Conservation (phyloP, 2,329 filamentous ascomycete species). For the Aspergillus ruber region DNA sequence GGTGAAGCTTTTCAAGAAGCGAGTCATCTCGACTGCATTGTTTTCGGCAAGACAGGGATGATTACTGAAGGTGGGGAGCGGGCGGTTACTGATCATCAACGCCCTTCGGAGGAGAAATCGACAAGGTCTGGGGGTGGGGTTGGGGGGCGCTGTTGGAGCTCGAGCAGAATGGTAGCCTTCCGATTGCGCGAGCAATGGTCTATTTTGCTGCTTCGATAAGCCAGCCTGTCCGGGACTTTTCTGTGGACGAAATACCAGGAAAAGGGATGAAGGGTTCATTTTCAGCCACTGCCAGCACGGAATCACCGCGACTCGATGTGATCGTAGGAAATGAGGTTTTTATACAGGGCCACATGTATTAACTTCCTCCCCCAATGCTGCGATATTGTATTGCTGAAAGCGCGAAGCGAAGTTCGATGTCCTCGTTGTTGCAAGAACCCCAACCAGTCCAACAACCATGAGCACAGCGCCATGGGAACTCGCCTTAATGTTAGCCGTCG, state of each 20-base stretch:
- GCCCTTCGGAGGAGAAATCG: constrained; percentile 27
- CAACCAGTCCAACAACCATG: background rate
- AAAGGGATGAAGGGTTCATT: constrained; percentile 53
- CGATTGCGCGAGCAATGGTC: constrained; percentile 51
- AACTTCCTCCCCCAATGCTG: background rate
- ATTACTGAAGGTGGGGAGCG: constrained; percentile 60
- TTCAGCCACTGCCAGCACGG: constrained; percentile 18
- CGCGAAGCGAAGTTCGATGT: constrained; percentile 5
- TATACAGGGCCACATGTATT: background rate
- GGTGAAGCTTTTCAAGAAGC: constrained; percentile 83
- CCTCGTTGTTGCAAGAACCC: background rate
- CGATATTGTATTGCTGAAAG: constrained; percentile 1
- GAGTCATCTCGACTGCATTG: constrained; percentile 67
- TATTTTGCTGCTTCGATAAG: constrained; percentile 38
- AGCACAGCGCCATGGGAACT: constrained; percentile 5
- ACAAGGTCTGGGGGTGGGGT: too few species aligned
- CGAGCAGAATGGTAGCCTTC: constrained; percentile 55
- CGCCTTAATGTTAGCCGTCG: constrained; percentile 1
- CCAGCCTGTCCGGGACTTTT: constrained; percentile 19
- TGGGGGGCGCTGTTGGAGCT: constrained; percentile 44
- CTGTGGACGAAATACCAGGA: constrained; percentile 50
- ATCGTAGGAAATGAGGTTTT: background rate
- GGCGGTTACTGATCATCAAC: constrained; percentile 48
- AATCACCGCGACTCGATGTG: background rate
- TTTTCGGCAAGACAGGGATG: constrained; percentile 86